A percentile compares a stretch with the other conserved stretches of the same genome.
These are phyloP conservation scores for Gigaspora rosea DNA, from an alignment of 192 early-diverging fungal species.

Conservation along the genomic window DNA sequence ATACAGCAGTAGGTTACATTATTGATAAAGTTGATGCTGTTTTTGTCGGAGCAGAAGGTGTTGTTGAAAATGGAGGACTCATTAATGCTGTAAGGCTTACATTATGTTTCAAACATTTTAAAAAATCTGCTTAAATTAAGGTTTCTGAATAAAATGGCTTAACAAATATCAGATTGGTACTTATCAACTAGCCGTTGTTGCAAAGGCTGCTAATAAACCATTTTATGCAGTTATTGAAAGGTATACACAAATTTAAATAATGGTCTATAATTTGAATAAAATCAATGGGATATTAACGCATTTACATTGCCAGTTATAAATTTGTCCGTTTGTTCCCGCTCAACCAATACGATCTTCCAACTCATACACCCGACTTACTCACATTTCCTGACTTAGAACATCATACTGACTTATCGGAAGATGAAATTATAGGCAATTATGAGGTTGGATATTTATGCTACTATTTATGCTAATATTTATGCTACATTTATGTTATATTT, in stretches of 20 bases:
- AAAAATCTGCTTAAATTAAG: not conserved
- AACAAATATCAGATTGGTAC: slow-evolving; percentile 73
- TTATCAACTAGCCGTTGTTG: slow-evolving; percentile 93
- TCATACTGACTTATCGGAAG: slow-evolving; percentile 18
- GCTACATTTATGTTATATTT: not conserved
- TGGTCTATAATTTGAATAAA: not conserved
- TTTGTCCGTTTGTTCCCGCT: slow-evolving; percentile 95
- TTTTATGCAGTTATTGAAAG: slow-evolving; percentile 94
- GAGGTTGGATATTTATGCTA: slow-evolving; percentile 12
- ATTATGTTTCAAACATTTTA: not conserved
- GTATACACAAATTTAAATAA: slow-evolving; percentile 44
- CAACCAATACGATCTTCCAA: slow-evolving; percentile 92
- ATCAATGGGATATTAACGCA: not conserved
- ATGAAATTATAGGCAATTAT: slow-evolving; percentile 34
- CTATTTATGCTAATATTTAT: not conserved
- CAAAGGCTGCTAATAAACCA: slow-evolving; percentile 92
- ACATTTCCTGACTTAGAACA: slow-evolving; percentile 59
- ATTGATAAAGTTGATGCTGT: slow-evolving; percentile 97
- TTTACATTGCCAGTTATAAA: slow-evolving; percentile 70
- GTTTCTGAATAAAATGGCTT: not conserved
- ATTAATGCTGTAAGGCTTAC: slow-evolving; percentile 78
- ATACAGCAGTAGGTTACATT: slow-evolving; percentile 90
- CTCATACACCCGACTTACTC: slow-evolving; percentile 67
- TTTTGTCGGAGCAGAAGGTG: slow-evolving; percentile 96
- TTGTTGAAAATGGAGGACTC: slow-evolving; percentile 95